These are phyloP conservation scores for Fusarium sp. DNA, from an alignment of 2,329 filamentous ascomycete genomes.

Conservation along the genomic window DNA sequence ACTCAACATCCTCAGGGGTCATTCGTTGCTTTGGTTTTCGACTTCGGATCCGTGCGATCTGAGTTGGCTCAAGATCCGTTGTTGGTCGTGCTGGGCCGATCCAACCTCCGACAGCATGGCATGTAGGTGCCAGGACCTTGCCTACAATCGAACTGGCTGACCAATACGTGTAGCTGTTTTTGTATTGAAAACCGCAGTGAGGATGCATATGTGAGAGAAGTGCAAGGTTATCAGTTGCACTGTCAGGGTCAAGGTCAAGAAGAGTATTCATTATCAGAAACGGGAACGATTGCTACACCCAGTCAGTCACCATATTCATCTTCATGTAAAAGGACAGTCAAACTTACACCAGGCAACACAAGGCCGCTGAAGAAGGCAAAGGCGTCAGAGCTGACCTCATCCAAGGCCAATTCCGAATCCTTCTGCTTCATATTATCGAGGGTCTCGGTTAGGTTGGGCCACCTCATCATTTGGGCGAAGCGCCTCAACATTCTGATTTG, in stretches of 20 bases:
- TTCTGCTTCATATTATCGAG: conserved; percentile 71
- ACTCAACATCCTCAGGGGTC: conserved; percentile 69
- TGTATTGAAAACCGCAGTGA: conserved; percentile 80
- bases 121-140: conserved; percentile 79
- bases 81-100: conserved; percentile 78
- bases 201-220: conserved; percentile 76
- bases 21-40: conserved; percentile 68
- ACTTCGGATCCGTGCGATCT: conserved; percentile 77
- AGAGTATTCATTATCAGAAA: conserved; percentile 84
- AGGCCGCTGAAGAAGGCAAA: conserved; percentile 84
- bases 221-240: conserved; percentile 72
- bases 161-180: conserved; percentile 81
- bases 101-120: conserved; percentile 78
- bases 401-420: conserved; percentile 68
- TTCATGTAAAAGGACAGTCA: neutral
- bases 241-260: conserved; percentile 79
- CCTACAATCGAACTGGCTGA: conserved; percentile 77
- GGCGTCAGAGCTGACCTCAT: conserved; percentile 74
- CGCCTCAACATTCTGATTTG: conserved; percentile 76
- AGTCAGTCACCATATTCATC: conserved; percentile 15
- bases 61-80: conserved; percentile 72
- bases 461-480: conserved; percentile 80
- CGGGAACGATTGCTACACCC: conserved; percentile 68
- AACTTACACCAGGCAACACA: conserved; percentile 74
- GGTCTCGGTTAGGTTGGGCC: conserved; percentile 77